Percentiles rank a stretch among this genome's conserved stretches.
These are phyloP conservation scores for Ramaria sp. DNA, from an alignment of 768 basidiomycete genomes.

Conservation along the genomic window DNA sequence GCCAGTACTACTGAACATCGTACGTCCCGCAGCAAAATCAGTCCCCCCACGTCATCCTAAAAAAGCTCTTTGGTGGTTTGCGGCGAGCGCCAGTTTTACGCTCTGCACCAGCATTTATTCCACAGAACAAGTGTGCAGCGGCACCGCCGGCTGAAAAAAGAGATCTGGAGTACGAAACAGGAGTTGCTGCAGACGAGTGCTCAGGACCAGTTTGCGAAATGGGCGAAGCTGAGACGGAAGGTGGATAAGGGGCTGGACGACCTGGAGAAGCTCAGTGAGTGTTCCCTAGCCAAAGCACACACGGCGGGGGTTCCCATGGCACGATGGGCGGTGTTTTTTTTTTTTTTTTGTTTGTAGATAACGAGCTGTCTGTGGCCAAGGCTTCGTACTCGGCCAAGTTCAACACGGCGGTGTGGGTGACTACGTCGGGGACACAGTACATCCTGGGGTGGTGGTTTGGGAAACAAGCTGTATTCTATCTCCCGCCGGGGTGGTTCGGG, in stretches of 20 bases:
- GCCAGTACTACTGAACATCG: constrained; percentile 69
- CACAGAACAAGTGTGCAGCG: constrained; percentile 39
- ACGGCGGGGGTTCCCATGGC: too few relatives aligned
- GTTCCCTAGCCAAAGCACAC: too few relatives aligned
- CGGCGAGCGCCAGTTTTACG: constrained; percentile 52
- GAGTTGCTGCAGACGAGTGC: constrained; percentile 85
- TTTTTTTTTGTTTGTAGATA: too few relatives aligned
- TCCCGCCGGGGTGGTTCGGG: constrained; percentile 85
- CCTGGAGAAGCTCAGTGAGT: constrained; percentile 84
- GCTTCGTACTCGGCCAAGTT: constrained; percentile 60
- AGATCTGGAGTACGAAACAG: constrained; percentile 69
- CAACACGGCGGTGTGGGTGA: constrained; percentile 61
- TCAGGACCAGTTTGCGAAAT: constrained; percentile 97
- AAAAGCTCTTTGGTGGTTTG: constrained; percentile 8
- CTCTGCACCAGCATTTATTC: constrained; percentile 57
- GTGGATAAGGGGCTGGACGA: constrained; percentile 89
- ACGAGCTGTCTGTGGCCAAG: constrained; percentile 48
- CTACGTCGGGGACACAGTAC: constrained; percentile 84
- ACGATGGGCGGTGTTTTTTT: too few relatives aligned
- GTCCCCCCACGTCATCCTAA: too few relatives aligned
- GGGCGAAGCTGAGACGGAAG: constrained; percentile 86
- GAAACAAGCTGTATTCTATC: constrained; percentile 82
- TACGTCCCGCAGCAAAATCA: constrained; percentile 31
- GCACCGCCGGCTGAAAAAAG: constrained; percentile 66
- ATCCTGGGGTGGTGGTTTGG: constrained; percentile 87